Evolutionary conservation across 73 alveolate species (phyloP).

Genomic region (Tetrahymena elliotti): DNA sequence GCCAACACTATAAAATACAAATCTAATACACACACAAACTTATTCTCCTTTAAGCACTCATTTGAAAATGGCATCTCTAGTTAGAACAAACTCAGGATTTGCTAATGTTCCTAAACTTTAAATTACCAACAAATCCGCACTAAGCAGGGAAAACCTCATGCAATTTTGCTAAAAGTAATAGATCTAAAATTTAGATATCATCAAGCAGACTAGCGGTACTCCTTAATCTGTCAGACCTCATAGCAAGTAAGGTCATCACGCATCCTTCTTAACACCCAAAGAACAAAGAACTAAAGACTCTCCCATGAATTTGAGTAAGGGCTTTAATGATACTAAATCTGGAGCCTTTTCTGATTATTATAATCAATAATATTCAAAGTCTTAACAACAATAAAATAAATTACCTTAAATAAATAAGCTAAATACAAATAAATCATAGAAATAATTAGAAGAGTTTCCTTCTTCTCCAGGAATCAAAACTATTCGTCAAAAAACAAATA

Average conservation of each 20-base stretch:
- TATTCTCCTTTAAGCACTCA: not conserved
- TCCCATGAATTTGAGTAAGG: not conserved
- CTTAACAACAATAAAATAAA: not conserved
- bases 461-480: not conserved
- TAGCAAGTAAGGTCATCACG: not conserved
- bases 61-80: not conserved
- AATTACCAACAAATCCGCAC: not conserved
- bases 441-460: not conserved
- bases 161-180: not conserved
- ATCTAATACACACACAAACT: not conserved
- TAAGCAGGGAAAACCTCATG: not conserved
- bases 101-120: not conserved
- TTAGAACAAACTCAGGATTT: not conserved
- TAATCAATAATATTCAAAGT: not conserved
- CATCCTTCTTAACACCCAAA: not conserved
- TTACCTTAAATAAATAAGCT: not conserved
- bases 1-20: not conserved
- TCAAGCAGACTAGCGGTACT: not conserved
- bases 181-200: not conserved
- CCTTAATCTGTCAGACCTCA: not conserved
- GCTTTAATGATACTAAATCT: not conserved
- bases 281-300: not conserved
- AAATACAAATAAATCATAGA: not conserved
- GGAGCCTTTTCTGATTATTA: not conserved
- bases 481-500: not conserved